These are phyloP conservation scores for Fusarium xyrophilum DNA, from an alignment of 2,329 filamentous ascomycete species.

Conservation along the genomic window DNA sequence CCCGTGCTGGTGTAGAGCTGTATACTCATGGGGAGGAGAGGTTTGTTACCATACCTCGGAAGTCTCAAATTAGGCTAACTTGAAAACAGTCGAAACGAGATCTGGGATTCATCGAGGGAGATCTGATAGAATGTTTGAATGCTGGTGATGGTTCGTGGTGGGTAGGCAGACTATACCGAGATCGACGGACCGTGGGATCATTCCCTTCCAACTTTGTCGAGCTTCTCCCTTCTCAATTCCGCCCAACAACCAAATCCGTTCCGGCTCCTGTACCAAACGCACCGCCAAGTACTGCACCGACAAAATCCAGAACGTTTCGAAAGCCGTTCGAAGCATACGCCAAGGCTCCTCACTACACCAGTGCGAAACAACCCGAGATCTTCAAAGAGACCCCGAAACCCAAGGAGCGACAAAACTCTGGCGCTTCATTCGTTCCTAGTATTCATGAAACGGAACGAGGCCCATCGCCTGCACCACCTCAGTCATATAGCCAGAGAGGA, in stretches of 20 bases:
- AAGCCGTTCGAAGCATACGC: slow-evolving; percentile 73
- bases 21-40: slow-evolving; percentile 95
- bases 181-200: slow-evolving; percentile 87
- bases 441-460: slow-evolving; percentile 36
- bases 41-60: slow-evolving; percentile 47
- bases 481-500: slow-evolving; percentile 30
- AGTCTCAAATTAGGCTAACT: slow-evolving; percentile 31
- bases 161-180: slow-evolving; percentile 89
- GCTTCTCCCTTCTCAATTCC: slow-evolving; percentile 83
- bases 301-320: slow-evolving; percentile 69
- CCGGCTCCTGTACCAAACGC: slow-evolving; percentile 65
- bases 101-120: slow-evolving; percentile 95
- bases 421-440: slow-evolving; percentile 46
- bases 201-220: slow-evolving; percentile 99
- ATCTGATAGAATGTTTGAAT: slow-evolving; percentile 97
- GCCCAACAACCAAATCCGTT: slow-evolving; percentile 70
- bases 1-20: slow-evolving; percentile 88
- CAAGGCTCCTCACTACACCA: slow-evolving; percentile 71
- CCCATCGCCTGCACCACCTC: slow-evolving; percentile 38
- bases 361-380: slow-evolving; percentile 66
- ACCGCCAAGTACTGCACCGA: slow-evolving; percentile 60
- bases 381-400: slow-evolving; percentile 55
- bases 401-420: slow-evolving; percentile 51
- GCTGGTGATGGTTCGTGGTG: slow-evolving; percentile 98
- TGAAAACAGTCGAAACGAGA: slow-evolving; percentile 80